Base-by-base conservation (phyloP, 306 rosid genomes). In the Rosa lucieae region DNA sequence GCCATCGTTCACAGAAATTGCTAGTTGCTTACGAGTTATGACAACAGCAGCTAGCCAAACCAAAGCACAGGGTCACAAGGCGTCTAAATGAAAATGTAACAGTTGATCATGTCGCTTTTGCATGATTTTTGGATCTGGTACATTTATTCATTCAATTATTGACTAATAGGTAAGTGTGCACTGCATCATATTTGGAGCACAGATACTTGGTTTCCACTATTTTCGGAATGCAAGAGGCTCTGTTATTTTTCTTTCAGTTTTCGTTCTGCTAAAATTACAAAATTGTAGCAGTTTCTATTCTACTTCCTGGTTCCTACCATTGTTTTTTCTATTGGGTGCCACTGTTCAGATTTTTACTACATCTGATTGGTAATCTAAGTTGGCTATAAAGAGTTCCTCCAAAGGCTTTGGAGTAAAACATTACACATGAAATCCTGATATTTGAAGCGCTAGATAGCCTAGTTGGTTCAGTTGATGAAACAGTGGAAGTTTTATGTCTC, bases 1-100 rank as follows among this genome's bases (percentile, higher is more conserved):
- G 85, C 99, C 99, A 68, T 89, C 93, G 14, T 94, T 94, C 88
- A 91, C 99, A 4, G 97, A 94, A 79, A 93, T 94, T 48, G 87
- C 99, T 4, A 76, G 89, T 72, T 93, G 97, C 69, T 79, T 94
- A 66, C 93, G 95, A 4, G 90, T 71, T 58, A 89, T 94, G 97
- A 89, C 92, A 43, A 82, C 91, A 20, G 88, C 90, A 0, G 91
- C 98, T 53, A 59, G 77, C 88, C 99, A 88, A 79, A 73, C 89
- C 76, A 94, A 89, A 84, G 88, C 89, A 74, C 97, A 88, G 21
- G 96, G 89, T 86, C 89, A 87, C 56, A 94, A 86, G 78, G 88
- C 91, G 73, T 79, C 92, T 66, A 94, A 93, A 82, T 91, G 84
- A 86, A 86, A 70, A 66, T 78, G 37, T 59, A 32, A 43, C 20